phyloP scores from a whole-genome alignment of 345 rosid species.

The Euphorbia tirucalli region DNA sequence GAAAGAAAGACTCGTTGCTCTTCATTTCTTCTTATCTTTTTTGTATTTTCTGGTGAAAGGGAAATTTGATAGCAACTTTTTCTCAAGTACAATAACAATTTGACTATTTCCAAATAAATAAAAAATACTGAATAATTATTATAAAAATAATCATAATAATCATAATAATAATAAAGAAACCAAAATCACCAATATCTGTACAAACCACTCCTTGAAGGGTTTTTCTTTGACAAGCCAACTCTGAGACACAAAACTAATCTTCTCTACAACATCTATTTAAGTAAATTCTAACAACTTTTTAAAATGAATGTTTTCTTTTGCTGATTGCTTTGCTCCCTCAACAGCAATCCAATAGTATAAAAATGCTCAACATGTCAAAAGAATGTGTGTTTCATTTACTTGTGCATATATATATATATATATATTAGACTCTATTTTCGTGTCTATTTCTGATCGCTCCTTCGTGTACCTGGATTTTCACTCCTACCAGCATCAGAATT shows the following conservation, averaged over 20 bases:
- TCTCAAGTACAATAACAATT: too few species aligned
- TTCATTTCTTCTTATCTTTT: background rate
- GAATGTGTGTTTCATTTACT: constrained; percentile 11
- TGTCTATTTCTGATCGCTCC: constrained; percentile 14
- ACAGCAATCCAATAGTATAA: background rate
- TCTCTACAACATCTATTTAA: constrained; percentile 21
- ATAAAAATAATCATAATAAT: background rate
- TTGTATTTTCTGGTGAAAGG: background rate
- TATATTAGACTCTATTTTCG: constrained; percentile 15
- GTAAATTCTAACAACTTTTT: background rate
- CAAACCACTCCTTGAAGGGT: constrained; percentile 29
- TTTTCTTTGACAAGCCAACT: constrained; percentile 18
- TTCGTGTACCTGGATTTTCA: constrained; percentile 37
- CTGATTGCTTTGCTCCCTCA: constrained; percentile 5
- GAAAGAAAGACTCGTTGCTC: background rate
- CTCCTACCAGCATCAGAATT: constrained; percentile 46
- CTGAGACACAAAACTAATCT: constrained; percentile 24
- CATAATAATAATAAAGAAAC: too few species aligned
- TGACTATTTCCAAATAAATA: background rate
- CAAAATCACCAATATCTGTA: constrained; percentile 31
- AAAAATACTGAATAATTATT: background rate
- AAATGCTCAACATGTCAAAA: constrained; percentile 12
- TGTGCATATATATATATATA: background rate
- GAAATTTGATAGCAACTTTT: background rate
- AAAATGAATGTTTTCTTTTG: background rate